Evolutionary conservation across 306 rosid genomes (phyloP).

Genomic region (Trichosanthes cucumerina): DNA sequence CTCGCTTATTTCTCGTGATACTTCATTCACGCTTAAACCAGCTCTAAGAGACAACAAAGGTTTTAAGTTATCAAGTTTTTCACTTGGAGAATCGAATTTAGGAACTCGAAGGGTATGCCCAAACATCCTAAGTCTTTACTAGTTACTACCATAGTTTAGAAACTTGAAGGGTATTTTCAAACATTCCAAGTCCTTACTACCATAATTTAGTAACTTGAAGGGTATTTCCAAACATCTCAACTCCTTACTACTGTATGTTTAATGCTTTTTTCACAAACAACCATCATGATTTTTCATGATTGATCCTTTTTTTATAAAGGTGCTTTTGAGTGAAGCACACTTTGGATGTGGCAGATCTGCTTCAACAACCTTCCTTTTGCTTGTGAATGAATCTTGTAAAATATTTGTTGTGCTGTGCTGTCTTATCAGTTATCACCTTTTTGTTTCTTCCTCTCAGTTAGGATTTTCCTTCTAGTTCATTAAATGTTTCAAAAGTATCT

Average conservation of each 20-base stretch:
- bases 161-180: background rate
- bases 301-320: background rate
- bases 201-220: background rate
- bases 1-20: background rate
- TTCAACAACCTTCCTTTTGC: slow-evolving; percentile 4
- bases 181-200: background rate
- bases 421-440: background rate
- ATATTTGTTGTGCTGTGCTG: slow-evolving; percentile 3
- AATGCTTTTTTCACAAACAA: background rate
- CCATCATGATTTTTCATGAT: background rate
- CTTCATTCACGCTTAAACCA: background rate
- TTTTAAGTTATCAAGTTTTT: background rate
- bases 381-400: slow-evolving; percentile 5
- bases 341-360: background rate
- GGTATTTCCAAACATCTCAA: background rate
- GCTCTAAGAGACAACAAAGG: background rate
- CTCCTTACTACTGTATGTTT: background rate
- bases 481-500: background rate
- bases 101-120: background rate
- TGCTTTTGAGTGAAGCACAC: slow-evolving; percentile 6
- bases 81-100: background rate
- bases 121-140: background rate
- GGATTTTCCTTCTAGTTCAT: background rate
- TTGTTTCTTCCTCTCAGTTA: background rate
- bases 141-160: too few species aligned